Conservation (phyloP, 345 rosid genomes). For the Ceriops decandra region DNA sequence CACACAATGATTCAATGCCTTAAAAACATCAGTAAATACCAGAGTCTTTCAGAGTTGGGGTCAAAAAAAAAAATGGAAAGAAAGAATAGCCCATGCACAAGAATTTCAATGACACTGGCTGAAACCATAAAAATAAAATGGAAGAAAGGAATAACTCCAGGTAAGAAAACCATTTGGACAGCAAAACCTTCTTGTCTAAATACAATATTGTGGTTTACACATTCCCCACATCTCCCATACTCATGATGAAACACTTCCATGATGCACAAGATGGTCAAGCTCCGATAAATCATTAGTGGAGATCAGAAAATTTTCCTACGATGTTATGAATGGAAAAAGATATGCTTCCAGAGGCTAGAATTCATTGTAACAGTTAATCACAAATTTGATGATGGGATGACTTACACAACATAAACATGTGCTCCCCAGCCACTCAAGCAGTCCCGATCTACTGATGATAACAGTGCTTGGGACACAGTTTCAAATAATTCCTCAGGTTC, state of each 20-base stretch:
- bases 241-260: too few relatives aligned
- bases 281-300: too few relatives aligned
- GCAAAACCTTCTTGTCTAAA: not conserved
- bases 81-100: too few relatives aligned
- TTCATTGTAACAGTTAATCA: not conserved
- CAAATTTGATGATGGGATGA: constrained; percentile 4
- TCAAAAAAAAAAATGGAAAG: not conserved
- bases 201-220: not conserved
- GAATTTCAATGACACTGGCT: not conserved
- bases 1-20: not conserved
- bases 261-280: too few relatives aligned
- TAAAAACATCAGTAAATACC: not conserved
- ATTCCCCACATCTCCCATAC: not conserved
- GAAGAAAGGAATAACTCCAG: not conserved
- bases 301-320: too few relatives aligned
- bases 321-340: too few relatives aligned
- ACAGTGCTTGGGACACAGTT: constrained; percentile 81
- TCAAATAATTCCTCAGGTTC: constrained; percentile 89
- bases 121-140: not conserved
- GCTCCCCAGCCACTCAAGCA: constrained; percentile 99
- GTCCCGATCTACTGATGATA: constrained; percentile 91
- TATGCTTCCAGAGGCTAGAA: not conserved
- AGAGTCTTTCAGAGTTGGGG: not conserved
- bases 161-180: not conserved
- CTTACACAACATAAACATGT: constrained; percentile 94